Base-by-base conservation (phyloP, 2,329 filamentous ascomycete species). In the Diaporthe ampelina region DNA sequence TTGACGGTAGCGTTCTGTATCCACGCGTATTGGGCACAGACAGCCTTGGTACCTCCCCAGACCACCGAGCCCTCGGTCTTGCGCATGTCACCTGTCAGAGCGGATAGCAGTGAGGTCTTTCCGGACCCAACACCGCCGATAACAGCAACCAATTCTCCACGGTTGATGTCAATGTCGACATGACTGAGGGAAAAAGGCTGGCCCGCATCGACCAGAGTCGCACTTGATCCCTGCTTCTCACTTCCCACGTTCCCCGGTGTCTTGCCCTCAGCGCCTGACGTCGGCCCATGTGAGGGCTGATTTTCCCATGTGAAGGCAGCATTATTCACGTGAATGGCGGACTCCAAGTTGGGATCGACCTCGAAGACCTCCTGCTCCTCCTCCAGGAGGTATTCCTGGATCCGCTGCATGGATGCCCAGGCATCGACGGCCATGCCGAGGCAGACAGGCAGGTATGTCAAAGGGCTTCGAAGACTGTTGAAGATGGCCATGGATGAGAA, bases 21-120 rank as follows among this genome's bases (percentile, higher is more conserved):
- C 97, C 97, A 99, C 0, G 97, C 94, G 80, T 98, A 98, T 81
- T 99, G 96, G 0, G 97, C 96, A 78, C 97, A 98, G 79, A 97
- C 98, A 0, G 96, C 94, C 76, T 95, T 88, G 3, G 91, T 92
- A 0, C 94, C 94, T 50, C 95, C 94, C 78, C 97, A 89, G 0
- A 90, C 89, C 9, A 97, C 89, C 48, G 93, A 88, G 17, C 95
- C 95, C 4, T 84, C 85, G 0, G 94, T 97, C 82, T 93, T 93
- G 59, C 95, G 91, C 96, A 98, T 98, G 77, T 98, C 96, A 32
- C 97, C 96, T 0, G 95, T 96, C 59, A 99, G 85, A 0, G 96
- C 95, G 43, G 95, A 94, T 3, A 99, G 90, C 1, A 99, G 85
- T 0, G 95, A 98, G 69, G 90, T 97, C 85, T 99, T 98, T 6